Percentiles rank a stretch among this genome's conserved stretches.
These are phyloP conservation scores for Puccinia brachypodii DNA, from an alignment of 1,284 basidiomycete genomes.

Conservation along the genomic window DNA sequence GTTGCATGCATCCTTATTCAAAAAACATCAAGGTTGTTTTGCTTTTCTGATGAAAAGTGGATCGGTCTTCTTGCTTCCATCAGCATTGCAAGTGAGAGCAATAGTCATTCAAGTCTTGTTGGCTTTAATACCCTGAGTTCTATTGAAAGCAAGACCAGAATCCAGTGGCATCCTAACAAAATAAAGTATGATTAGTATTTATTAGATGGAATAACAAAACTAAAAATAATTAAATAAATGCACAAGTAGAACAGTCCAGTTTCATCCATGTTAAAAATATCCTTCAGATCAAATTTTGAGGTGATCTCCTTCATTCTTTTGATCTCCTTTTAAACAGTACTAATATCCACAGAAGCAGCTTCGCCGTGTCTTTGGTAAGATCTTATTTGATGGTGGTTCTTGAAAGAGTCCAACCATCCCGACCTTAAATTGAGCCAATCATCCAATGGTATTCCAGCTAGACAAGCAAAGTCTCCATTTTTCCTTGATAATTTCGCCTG, in stretches of 20 bases:
- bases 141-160: conserved; percentile 8
- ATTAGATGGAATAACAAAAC: not conserved
- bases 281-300: not conserved
- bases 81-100: conserved; percentile 17
- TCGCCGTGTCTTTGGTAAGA: conserved; percentile 2
- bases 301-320: not conserved
- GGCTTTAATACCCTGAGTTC: not conserved
- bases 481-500: not conserved
- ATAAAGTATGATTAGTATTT: not conserved
- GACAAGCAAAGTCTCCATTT: conserved; percentile 40
- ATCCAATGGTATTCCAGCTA: not conserved
- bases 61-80: not conserved
- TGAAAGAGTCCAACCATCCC: conserved; percentile 30
- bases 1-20: not conserved
- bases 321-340: not conserved
- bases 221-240: not conserved
- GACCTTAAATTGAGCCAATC: conserved; percentile 19
- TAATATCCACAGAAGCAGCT: not conserved
- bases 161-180: conserved; percentile 4
- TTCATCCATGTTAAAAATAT: conserved; percentile 39
- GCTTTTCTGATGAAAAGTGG: conserved; percentile 3
- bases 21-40: not conserved
- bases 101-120: not conserved
- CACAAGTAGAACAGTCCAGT: conserved; percentile 18
- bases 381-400: not conserved